A percentile compares a stretch with the other conserved stretches of the same genome.
Conservation (phyloP, 2,329 filamentous ascomycete genomes). For the Dendrostoma leiphaemia region DNA sequence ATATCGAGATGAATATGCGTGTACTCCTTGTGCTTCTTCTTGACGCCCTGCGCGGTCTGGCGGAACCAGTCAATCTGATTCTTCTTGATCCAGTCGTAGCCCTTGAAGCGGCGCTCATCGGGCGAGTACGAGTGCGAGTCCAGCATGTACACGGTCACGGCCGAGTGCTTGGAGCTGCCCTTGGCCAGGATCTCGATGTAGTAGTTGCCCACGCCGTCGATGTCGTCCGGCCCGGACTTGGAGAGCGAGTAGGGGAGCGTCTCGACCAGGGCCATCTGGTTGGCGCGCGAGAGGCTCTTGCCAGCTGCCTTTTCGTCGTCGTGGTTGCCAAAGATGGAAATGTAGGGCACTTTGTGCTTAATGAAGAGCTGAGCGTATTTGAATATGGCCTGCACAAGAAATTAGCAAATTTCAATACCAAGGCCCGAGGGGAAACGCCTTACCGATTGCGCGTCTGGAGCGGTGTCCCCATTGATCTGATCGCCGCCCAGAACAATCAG, state of each 20-base stretch:
- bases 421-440: conserved; percentile 32
- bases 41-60: conserved; percentile 69
- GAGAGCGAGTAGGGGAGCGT: conserved; percentile 87
- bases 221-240: conserved; percentile 74
- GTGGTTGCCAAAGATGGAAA: conserved; percentile 95
- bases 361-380: conserved; percentile 86
- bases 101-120: conserved; percentile 82
- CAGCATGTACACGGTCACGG: conserved; percentile 89
- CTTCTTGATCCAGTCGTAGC: conserved; percentile 96
- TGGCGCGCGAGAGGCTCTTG: conserved; percentile 65
- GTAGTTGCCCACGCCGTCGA: conserved; percentile 94
- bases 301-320: conserved; percentile 71
- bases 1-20: conserved; percentile 92
- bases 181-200: conserved; percentile 85
- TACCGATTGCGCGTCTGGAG: conserved; percentile 85
- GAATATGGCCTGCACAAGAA: conserved; percentile 68
- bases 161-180: conserved; percentile 77
- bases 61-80: conserved; percentile 96
- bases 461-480: conserved; percentile 91
- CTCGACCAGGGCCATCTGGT: conserved; percentile 84
- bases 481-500: conserved; percentile 90
- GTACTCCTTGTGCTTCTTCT: conserved; percentile 78
- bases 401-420: too few relatives aligned
- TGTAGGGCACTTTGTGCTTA: conserved; percentile 84
- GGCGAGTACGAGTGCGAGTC: conserved; percentile 92